A percentile compares a stretch with the other conserved stretches of the same genome.
Conservation (phyloP, 2,329 filamentous ascomycete genomes). For the Blumeria hordei region DNA sequence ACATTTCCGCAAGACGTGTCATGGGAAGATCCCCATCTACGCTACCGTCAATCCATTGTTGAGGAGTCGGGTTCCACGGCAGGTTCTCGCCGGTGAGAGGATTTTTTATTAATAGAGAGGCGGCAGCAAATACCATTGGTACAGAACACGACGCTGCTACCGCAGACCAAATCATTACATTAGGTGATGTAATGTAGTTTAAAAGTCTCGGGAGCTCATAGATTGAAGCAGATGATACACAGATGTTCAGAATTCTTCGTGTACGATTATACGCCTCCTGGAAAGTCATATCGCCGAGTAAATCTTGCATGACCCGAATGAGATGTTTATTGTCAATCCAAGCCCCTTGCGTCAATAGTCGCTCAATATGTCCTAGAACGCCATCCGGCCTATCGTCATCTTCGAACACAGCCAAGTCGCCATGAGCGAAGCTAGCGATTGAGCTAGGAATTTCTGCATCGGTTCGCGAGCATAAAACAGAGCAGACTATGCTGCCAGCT, state of each 20-base stretch:
- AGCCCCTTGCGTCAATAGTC: constrained; percentile 57
- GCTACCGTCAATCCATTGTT: constrained; percentile 81
- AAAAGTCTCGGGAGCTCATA: constrained; percentile 71
- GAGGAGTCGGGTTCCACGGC: constrained; percentile 68
- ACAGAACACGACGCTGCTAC: constrained; percentile 92
- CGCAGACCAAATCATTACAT: constrained; percentile 90
- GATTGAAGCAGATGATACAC: constrained; percentile 66
- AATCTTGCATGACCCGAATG: constrained; percentile 51
- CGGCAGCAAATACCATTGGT: constrained; percentile 61
- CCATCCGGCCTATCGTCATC: constrained; percentile 32
- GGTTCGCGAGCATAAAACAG: constrained; percentile 36
- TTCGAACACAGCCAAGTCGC: constrained; percentile 39
- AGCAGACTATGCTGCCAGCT: constrained; percentile 44
- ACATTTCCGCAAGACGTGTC: constrained; percentile 75
- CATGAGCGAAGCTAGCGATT: constrained; percentile 33
- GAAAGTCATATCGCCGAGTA: constrained; percentile 79
- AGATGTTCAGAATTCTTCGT: constrained; percentile 75
- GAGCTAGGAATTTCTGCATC: constrained; percentile 37
- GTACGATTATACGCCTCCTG: constrained; percentile 93
- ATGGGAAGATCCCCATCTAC: constrained; percentile 88
- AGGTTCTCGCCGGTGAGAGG: constrained; percentile 51
- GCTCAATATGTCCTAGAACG: constrained; percentile 41
- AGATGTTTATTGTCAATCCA: constrained; percentile 71
- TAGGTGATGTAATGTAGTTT: constrained; percentile 82
- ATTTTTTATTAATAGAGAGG: constrained; percentile 62